Base-by-base conservation (phyloP, 2,329 filamentous ascomycete genomes). In the Stagonosporopsis cucurbitacearum region DNA sequence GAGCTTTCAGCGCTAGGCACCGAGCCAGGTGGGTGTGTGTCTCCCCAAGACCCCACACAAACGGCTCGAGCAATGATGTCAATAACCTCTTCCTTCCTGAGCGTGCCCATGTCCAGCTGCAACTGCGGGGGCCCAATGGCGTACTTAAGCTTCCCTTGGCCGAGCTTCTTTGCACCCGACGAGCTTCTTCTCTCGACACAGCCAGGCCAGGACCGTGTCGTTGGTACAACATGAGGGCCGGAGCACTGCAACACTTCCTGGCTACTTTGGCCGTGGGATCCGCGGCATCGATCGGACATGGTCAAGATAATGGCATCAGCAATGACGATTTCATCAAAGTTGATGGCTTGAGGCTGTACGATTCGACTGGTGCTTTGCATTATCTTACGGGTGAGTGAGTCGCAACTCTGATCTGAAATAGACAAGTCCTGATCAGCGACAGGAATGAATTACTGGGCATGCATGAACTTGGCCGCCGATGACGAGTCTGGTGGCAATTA, bases 361-460 rank as follows among this genome's bases (percentile, higher is more conserved):
- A 74, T 54, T 63, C 64, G 2, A 62, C 66, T n/a, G 75, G 74
- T 1, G 35, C 37, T n/a, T 54, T 71, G 22, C 65, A 75, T 46
- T 77, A 77, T 51, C 56, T 77, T n/a, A 77, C 74, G 32, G 68
- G 60, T 64, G 57, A 67, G 60, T 64, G 57, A 36, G 4, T 1
- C 15, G 9, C 9, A 8, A 4, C 12, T n/a, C 9, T 17, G 15
- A 12, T 17, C 6, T 25, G 5, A n/a, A 13, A 3, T 28, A 4
- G 6, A 17, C 13, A 2, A 23, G 9, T 7, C 35, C 48, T 65
- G 19, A 66, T 13, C 15, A 2, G 5, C 4, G 12, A 8, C 11
- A 71, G 68, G 75, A 60, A 52, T 77, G 40, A 77, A 77, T 46
- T 77, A 77, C 61, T 77, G 75, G 75, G 70, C 74, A 26, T 77